phyloP scores from a whole-genome alignment of 139 green algal species.

The Coelastrella sp. region DNA sequence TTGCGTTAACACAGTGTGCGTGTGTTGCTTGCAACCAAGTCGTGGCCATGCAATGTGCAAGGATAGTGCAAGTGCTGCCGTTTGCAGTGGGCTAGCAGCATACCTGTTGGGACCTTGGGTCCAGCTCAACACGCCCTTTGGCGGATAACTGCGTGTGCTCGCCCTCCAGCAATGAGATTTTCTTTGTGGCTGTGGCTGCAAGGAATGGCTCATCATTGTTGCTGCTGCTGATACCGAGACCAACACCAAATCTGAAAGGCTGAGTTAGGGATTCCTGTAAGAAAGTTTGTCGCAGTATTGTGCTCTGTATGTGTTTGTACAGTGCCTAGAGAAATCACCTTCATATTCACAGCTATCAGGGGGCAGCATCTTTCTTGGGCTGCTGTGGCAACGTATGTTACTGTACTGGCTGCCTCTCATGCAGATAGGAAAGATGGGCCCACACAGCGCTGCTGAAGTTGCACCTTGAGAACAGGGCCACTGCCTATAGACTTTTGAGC shows the following conservation, averaged over 20 bases:
- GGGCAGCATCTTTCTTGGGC: background rate
- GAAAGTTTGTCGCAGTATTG: background rate
- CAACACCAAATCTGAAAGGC: slow-evolving; percentile 43
- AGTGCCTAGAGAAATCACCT: too few relatives aligned
- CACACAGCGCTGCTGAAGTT: too few relatives aligned
- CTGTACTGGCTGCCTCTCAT: background rate
- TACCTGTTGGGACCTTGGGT: slow-evolving; percentile 25
- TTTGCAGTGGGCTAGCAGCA: too few relatives aligned
- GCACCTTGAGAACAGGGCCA: slow-evolving; percentile 30
- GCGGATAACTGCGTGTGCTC: slow-evolving; percentile 49
- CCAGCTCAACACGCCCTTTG: slow-evolving; percentile 44
- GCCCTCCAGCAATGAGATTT: slow-evolving; percentile 51
- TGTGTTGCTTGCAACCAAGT: too few relatives aligned
- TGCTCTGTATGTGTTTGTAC: too few relatives aligned
- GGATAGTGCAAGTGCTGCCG: too few relatives aligned
- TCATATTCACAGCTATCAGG: too few relatives aligned
- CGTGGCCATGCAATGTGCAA: too few relatives aligned
- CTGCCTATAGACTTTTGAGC: slow-evolving; percentile 32
- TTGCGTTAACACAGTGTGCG: too few relatives aligned
- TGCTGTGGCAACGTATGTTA: background rate
- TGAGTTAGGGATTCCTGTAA: slow-evolving; percentile 39
- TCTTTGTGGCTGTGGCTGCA: slow-evolving; percentile 38
- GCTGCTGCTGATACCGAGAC: slow-evolving; percentile 40
- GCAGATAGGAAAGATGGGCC: background rate
- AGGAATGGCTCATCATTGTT: slow-evolving; percentile 39